A percentile compares a stretch with the other conserved stretches of the same genome.
Conservation (phyloP, 2,329 filamentous ascomycete species). For the Epichloe elymi region DNA sequence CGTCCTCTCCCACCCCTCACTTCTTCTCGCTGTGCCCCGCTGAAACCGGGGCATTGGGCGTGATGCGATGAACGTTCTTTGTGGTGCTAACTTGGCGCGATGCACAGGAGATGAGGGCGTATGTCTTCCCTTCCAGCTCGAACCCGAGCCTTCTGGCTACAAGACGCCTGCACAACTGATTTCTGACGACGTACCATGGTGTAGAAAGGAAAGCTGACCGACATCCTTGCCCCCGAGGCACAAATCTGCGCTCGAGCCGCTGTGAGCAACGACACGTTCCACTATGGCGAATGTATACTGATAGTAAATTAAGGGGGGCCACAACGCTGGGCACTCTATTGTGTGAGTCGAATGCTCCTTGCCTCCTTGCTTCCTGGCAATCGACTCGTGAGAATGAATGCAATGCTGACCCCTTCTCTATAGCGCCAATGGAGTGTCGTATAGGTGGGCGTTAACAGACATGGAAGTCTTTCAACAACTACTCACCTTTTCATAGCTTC, state of each 20-base stretch:
- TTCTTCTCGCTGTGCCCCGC: constrained; percentile 8
- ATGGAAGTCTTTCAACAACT: constrained; percentile 3
- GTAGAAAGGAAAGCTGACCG: constrained; percentile 25
- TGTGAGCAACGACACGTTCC: constrained; percentile 13
- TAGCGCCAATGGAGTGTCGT: constrained; percentile 21
- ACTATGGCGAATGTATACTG: not conserved
- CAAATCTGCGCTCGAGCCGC: constrained; percentile 22
- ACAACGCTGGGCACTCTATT: constrained; percentile 16
- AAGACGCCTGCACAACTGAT: constrained; percentile 2
- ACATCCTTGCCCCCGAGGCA: constrained; percentile 19
- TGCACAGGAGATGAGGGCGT: constrained; percentile 22
- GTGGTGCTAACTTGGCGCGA: constrained; percentile 10
- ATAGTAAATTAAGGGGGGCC: constrained; percentile 16
- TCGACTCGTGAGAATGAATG: constrained; percentile 1
- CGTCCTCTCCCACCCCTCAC: constrained; percentile 5
- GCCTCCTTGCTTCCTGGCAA: constrained; percentile 1
- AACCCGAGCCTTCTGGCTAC: not conserved
- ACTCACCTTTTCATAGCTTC: constrained; percentile 23
- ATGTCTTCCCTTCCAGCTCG: constrained; percentile 5
- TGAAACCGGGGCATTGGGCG: constrained; percentile 8
- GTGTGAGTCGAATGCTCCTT: constrained; percentile 7
- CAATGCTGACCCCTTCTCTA: not conserved
- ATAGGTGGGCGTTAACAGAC: constrained; percentile 16
- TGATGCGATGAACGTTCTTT: not conserved
- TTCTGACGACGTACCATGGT: constrained; percentile 9